These are phyloP conservation scores for Seiridium cupressi DNA, from an alignment of 2,329 filamentous ascomycete species.

Conservation along the genomic window DNA sequence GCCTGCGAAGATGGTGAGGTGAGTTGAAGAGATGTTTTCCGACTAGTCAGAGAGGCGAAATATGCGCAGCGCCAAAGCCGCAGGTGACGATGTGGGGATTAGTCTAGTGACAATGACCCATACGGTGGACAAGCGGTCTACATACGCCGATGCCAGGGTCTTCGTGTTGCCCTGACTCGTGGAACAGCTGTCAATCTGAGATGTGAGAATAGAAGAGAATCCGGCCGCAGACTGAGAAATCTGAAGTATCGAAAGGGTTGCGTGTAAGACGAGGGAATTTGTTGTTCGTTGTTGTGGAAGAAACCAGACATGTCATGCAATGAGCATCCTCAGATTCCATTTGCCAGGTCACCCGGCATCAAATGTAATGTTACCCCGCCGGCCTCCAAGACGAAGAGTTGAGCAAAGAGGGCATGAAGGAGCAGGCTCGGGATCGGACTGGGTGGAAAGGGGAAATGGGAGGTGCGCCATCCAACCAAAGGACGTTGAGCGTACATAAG, in stretches of 20 bases:
- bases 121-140: not conserved
- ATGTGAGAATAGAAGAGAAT: not conserved
- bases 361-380: conserved; percentile 3
- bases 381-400: not conserved
- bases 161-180: not conserved
- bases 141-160: not conserved
- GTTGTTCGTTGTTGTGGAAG: not conserved
- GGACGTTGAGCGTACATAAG: not conserved
- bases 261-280: not conserved
- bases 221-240: not conserved
- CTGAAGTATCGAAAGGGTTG: not conserved
- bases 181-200: not conserved
- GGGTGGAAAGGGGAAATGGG: not conserved
- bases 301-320: not conserved
- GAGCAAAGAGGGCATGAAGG: not conserved
- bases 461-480: not conserved
- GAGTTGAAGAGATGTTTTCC: not conserved
- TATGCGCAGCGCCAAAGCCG: not conserved
- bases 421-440: not conserved
- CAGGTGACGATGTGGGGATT: not conserved
- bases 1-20: not conserved
- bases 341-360: not conserved
- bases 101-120: not conserved
- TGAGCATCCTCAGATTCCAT: not conserved
- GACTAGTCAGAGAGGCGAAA: not conserved